A percentile compares a stretch with the other conserved stretches of the same genome.
phyloP scores from a whole-genome alignment of 2,329 filamentous ascomycete species.

The Aspergillus arachidicola region DNA sequence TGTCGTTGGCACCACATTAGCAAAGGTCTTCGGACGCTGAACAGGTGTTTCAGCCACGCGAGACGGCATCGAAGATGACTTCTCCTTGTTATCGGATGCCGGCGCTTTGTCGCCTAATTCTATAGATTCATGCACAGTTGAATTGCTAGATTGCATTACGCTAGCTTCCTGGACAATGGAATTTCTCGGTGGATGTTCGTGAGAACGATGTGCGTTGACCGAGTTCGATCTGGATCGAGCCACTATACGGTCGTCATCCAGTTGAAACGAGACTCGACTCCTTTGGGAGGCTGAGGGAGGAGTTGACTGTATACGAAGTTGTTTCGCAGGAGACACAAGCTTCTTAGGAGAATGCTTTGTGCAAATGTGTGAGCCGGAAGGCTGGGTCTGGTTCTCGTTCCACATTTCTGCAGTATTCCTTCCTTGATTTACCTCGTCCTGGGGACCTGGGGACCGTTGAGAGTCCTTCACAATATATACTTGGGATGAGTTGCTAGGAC shows the following conservation, averaged over 20 bases:
- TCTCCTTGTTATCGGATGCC: slow-evolving; percentile 22
- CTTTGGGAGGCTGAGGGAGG: slow-evolving; percentile 26
- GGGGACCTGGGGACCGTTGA: slow-evolving; percentile 33
- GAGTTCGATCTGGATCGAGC: slow-evolving; percentile 14
- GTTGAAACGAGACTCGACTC: slow-evolving; percentile 10
- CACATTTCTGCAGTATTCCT: slow-evolving; percentile 4
- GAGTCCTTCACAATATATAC: slow-evolving; percentile 40
- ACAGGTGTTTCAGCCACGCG: slow-evolving; percentile 45
- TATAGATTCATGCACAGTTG: slow-evolving; percentile 7
- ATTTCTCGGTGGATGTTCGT: slow-evolving; percentile 10
- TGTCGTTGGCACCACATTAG: slow-evolving; percentile 34
- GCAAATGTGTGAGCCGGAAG: slow-evolving; percentile 7
- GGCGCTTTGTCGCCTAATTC: slow-evolving; percentile 12
- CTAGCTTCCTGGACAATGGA: slow-evolving; percentile 11
- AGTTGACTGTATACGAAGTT: slow-evolving; percentile 24
- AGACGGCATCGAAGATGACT: slow-evolving; percentile 43
- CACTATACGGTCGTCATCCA: slow-evolving; percentile 4
- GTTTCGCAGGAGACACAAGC: slow-evolving; percentile 17
- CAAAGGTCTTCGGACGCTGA: slow-evolving; percentile 23
- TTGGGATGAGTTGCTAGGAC: slow-evolving; percentile 32
- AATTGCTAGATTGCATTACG: slow-evolving; percentile 21
- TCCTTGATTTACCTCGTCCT: slow-evolving; percentile 11
- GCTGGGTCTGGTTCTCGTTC: slow-evolving; percentile 1
- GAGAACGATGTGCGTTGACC: slow-evolving; percentile 11
- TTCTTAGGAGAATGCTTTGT: slow-evolving; percentile 10